A percentile compares a stretch with the other conserved stretches of the same genome.
Conservation (phyloP, 2,329 filamentous ascomycete genomes). For the Aspergillus sp. region DNA sequence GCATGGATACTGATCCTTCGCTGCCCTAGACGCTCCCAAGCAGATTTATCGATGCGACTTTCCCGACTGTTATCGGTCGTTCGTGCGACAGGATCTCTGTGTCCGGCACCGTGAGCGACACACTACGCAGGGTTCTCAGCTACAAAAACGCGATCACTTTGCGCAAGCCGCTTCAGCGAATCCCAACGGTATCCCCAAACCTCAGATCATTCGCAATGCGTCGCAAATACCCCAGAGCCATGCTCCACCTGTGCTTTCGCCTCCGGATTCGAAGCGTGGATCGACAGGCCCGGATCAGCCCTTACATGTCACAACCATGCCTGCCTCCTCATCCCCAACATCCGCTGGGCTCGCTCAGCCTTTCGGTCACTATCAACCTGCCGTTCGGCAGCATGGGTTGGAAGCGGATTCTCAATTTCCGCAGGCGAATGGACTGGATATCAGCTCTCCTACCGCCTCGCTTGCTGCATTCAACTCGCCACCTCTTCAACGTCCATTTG, state of each 20-base stretch:
- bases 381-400: conserved; percentile 30
- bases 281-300: conserved; percentile 19
- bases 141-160: conserved; percentile 55
- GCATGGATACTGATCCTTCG: conserved; percentile 18
- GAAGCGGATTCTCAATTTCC: conserved; percentile 31
- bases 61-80: conserved; percentile 84
- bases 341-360: conserved; percentile 29
- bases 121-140: conserved; percentile 63
- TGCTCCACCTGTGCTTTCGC: conserved; percentile 16
- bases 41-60: conserved; percentile 95
- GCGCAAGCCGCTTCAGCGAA: conserved; percentile 36
- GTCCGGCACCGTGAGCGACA: conserved; percentile 82
- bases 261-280: conserved; percentile 11
- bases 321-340: conserved; percentile 35
- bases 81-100: conserved; percentile 91
- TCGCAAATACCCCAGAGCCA: conserved; percentile 20
- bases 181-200: conserved; percentile 23
- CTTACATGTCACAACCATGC: conserved; percentile 16
- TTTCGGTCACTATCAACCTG: conserved; percentile 31
- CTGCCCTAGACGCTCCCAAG: conserved; percentile 76
- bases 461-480: conserved; percentile 32
- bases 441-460: conserved; percentile 35
- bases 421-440: conserved; percentile 33
- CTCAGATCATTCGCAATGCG: conserved; percentile 25
- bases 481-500: conserved; percentile 27